These are phyloP conservation scores for Cryphonectria nitschkei DNA, from an alignment of 2,329 filamentous ascomycete genomes.

Conservation along the genomic window DNA sequence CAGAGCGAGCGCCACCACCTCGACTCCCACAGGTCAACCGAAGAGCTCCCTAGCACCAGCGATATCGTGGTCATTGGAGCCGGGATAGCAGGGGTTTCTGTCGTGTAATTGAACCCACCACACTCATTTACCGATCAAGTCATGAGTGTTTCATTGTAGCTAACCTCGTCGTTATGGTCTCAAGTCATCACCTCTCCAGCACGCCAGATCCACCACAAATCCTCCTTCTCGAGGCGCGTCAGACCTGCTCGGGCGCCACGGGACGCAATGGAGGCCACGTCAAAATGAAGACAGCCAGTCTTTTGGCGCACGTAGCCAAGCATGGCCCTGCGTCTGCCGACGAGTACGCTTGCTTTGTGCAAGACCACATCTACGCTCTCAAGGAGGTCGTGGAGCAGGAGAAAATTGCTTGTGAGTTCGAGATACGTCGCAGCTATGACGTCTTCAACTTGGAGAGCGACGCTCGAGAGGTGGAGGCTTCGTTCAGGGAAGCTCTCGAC, in stretches of 20 bases:
- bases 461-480: conserved; percentile 8
- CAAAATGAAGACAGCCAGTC: conserved; percentile 14
- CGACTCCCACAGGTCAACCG: conserved; percentile 23
- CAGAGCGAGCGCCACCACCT: conserved; percentile 26
- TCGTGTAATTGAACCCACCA: background rate
- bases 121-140: background rate
- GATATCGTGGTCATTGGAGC: conserved; percentile 25
- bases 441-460: conserved; percentile 17
- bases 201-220: conserved; percentile 16
- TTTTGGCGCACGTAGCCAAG: conserved; percentile 4
- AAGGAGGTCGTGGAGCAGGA: conserved; percentile 25
- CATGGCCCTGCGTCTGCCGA: conserved; percentile 14
- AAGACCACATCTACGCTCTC: conserved; percentile 18
- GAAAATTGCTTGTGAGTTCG: conserved; percentile 22
- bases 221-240: conserved; percentile 26
- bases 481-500: conserved; percentile 16
- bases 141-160: too few relatives aligned
- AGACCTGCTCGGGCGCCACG: conserved; percentile 27
- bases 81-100: conserved; percentile 26
- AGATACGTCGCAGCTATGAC: conserved; percentile 25
- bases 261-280: conserved; percentile 27
- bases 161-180: background rate
- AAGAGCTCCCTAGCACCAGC: conserved; percentile 12
- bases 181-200: conserved; percentile 24
- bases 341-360: conserved; percentile 21